Evolutionary conservation across 805 yeast species (phyloP), one percentile per base, ranked within the genome.

Genomic region (Kodamaea kaohsiungensis): DNA sequence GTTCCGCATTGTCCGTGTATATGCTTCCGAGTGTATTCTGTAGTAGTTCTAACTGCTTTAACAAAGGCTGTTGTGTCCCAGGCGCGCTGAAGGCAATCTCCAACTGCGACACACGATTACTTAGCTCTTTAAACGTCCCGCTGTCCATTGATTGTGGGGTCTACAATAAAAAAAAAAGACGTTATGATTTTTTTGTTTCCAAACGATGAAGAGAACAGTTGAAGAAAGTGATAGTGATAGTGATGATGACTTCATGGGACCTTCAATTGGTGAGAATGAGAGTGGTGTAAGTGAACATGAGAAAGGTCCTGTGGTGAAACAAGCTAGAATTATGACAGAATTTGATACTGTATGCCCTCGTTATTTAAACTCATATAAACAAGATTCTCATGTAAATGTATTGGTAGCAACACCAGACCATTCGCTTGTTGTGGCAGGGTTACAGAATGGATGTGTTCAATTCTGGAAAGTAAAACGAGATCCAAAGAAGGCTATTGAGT

Each of bases 361-460:
- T 15, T 27, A 46, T 17, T 15, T 25, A 12, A 25, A 19, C 19
- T n/a, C 39, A 27, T 43, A 43, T 37, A 19, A 30, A 22, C 48
- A 43, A 22, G 17, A 46, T n/a, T 50, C 53, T 12, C 46, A 30
- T 33, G 38, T 37, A n/a, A 57, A 63, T 3, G 55, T 56, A 7
- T 4, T 64, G 13, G 46, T 59, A 17, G 51, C 53, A 13, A 49
- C 59, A 6, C 49, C 40, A 12, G 56, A 59, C 48, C 65, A 57
- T 40, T 37, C 53, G 15, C 38, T 62, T 15, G 48, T 64, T 1
- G 45, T 62, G 17, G 43, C 60, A 5, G 69, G 70, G 2, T 53
- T 61, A n/a, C 48, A 48, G 22, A 56, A 56, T 51, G 69, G 69
- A 7, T n/a, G 27, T 4, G 57, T 66, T 13, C 61, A 59, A 49